Conservation (phyloP, 495 filamentous ascomycete genomes). For the Melanomma pulvis-pyrius region DNA sequence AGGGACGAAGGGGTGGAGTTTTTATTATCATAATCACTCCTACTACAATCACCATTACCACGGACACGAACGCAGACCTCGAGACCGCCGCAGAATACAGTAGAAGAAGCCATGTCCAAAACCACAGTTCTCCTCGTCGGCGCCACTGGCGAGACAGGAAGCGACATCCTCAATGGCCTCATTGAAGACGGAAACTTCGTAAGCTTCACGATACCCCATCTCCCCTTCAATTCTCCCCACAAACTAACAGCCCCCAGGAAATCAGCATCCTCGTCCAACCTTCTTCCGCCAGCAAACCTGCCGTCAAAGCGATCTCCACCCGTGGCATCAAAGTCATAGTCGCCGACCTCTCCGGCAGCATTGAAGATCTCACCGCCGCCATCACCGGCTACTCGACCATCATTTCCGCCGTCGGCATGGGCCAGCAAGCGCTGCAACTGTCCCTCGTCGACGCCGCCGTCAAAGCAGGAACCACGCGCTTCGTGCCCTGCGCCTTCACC, state of each 20-base stretch:
- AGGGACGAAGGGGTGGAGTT: no score
- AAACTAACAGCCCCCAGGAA: slow-evolving; percentile 45
- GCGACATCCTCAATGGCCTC: slow-evolving; percentile 40
- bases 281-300: slow-evolving; percentile 53
- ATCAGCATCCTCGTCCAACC: slow-evolving; percentile 56
- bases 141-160: slow-evolving; percentile 46
- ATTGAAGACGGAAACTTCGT: slow-evolving; percentile 23
- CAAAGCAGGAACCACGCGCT: slow-evolving; percentile 58
- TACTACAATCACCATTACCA: no score
- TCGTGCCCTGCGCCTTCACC: slow-evolving; percentile 54
- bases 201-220: neutral
- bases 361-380: slow-evolving; percentile 53
- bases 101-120: slow-evolving; percentile 25
- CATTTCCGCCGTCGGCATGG: slow-evolving; percentile 56
- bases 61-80: no score
- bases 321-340: slow-evolving; percentile 54
- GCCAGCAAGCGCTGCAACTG: slow-evolving; percentile 54
- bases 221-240: neutral
- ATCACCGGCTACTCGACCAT: slow-evolving; percentile 57
- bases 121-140: slow-evolving; percentile 42
- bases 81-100: no score
- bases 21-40: no score
- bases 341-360: slow-evolving; percentile 51
- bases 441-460: slow-evolving; percentile 59
- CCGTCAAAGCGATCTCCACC: slow-evolving; percentile 48